Percentiles rank a stretch among this genome's conserved stretches.
Evolutionary conservation across 2,329 filamentous ascomycete species (phyloP).

Genomic region (Aspergillus sp.): DNA sequence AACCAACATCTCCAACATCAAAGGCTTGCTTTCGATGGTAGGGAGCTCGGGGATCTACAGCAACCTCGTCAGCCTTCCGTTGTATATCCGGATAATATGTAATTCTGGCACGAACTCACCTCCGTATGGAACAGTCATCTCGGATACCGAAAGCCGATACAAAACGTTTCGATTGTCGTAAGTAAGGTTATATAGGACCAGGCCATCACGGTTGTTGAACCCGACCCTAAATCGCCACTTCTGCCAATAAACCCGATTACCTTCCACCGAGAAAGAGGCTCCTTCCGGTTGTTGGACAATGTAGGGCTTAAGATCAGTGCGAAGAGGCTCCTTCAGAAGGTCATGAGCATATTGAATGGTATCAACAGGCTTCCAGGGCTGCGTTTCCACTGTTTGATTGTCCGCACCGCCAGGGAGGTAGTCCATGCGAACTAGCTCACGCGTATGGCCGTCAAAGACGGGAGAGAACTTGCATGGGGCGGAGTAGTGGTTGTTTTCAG

Average conservation of each 20-base stretch:
- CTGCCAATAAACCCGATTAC: conserved; percentile 66
- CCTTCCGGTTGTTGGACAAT: conserved; percentile 69
- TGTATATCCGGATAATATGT: background rate
- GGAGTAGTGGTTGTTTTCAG: conserved; percentile 44
- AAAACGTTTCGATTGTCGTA: conserved; percentile 69
- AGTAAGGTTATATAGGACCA: conserved; percentile 69
- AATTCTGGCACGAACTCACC: conserved; percentile 28
- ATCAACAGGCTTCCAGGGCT: conserved; percentile 61
- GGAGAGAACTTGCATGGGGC: conserved; percentile 43
- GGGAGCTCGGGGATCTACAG: conserved; percentile 67
- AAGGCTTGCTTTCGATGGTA: conserved; percentile 73
- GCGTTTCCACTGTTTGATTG: conserved; percentile 58
- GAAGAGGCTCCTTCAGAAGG: conserved; percentile 63
- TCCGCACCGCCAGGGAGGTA: conserved; percentile 70
- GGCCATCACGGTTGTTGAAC: conserved; percentile 67
- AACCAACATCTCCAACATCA: conserved; percentile 69
- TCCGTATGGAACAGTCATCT: conserved; percentile 63
- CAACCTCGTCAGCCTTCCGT: conserved; percentile 27
- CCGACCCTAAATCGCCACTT: conserved; percentile 67
- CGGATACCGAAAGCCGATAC: conserved; percentile 68
- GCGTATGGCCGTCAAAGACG: conserved; percentile 61
- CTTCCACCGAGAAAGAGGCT: conserved; percentile 64
- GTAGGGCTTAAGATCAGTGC: conserved; percentile 66
- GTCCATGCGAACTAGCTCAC: conserved; percentile 71
- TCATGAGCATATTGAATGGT: conserved; percentile 63